Conservation (phyloP, 2,329 filamentous ascomycete species). For the Monascus ruber region DNA sequence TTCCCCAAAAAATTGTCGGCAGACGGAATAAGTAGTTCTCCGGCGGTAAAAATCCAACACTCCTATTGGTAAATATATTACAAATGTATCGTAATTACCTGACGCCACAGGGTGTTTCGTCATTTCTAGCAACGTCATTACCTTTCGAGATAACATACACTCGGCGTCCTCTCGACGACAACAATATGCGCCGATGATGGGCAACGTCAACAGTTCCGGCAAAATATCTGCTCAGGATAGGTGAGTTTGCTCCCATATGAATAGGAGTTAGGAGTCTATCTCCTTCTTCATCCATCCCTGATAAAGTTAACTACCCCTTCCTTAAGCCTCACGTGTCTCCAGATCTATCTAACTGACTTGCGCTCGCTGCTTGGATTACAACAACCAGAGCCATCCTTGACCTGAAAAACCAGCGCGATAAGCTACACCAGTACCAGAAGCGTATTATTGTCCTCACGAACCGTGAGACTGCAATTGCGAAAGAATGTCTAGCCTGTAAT, state of each 20-base stretch:
- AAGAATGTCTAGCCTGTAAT: conserved; percentile 65
- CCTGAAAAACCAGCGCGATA: conserved; percentile 95
- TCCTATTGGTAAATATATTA: neutral
- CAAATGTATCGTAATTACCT: neutral
- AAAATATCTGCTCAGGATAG: conserved; percentile 75
- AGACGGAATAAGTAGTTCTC: conserved; percentile 7
- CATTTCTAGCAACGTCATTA: conserved; percentile 3
- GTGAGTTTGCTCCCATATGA: conserved; percentile 39
- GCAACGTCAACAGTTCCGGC: conserved; percentile 51
- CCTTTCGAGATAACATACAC: neutral
- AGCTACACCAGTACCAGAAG: conserved; percentile 89
- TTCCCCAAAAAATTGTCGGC: conserved; percentile 12
- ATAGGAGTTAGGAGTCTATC: neutral
- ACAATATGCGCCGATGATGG: conserved; percentile 41
- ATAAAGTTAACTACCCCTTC: no score
- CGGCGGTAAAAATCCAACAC: neutral
- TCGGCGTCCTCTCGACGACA: conserved; percentile 2
- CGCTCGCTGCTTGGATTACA: neutral
- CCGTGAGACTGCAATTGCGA: conserved; percentile 77
- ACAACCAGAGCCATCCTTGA: conserved; percentile 76
- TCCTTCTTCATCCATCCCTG: neutral
- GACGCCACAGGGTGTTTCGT: conserved; percentile 2
- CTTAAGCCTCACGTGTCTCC: no score
- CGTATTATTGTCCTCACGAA: conserved; percentile 76
- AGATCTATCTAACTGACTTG: no score